Evolutionary conservation across 352 stramenopile species (phyloP), one percentile per base, ranked within the genome.

Genomic region (Plasmopara viticola): DNA sequence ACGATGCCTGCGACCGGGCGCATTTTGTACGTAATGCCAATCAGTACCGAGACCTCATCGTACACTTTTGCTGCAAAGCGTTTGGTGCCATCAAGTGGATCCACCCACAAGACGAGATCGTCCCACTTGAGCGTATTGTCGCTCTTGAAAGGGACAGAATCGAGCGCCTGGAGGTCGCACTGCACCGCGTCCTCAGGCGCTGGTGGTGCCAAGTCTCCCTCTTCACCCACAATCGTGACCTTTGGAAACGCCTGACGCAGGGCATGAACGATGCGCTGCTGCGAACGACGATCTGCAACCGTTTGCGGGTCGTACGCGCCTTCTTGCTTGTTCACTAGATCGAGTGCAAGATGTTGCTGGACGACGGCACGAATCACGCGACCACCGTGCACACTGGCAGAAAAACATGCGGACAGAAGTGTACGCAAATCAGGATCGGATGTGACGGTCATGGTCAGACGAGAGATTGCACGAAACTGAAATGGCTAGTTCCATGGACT

Each of bases 271-370:
- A 88, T 86, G 14, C 80, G 74, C 66, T 88, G 77, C 60, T 90
- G 80, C 25, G 76, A 76, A 48, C 80, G 80, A 9, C 77, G 78
- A 51, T 90, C 80, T 2, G 80, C 80, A 28, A 88, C 59, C 6
- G 80, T 90, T 66, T 90, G 80, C 49, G 80, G 80, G 53, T 90
- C 80, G 62, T 85, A 90, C 42, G 70, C 67, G 49, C 70, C 71
- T 47, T 81, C 79, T 39, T 77, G 70, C 58, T 90, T 90, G 71
- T 86, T 90, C 60, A 90, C 74, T 48, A 87, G 62, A 15, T 68
- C 68, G 30, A 90, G 72, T 33, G 79, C 70, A 28, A 66, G 59
- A 37, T 72, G 70, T 28, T 73, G 55, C 7, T 58, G 53, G 35
- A 87, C 77, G 42, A 88, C 80, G 30, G 85, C 71, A 47, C 77